Base-by-base conservation (phyloP, 129 eudicot genomes). In the Flaveria ramosissima region DNA sequence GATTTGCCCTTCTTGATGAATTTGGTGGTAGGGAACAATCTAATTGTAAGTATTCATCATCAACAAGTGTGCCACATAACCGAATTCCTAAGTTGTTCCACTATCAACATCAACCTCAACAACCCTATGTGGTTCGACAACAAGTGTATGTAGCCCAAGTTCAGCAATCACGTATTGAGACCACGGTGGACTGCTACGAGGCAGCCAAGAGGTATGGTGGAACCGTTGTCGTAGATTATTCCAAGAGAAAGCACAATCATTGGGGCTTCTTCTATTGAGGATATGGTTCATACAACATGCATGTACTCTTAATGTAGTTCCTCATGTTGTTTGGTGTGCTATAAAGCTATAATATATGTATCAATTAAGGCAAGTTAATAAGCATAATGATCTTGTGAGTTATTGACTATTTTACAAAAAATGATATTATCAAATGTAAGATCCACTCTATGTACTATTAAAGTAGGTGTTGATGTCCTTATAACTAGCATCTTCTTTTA, bases 181-280 rank as follows among this genome's bases (percentile, higher is more conserved):
- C 55, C 0, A 69, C 16, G 48, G 73, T 73, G 53, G 85, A 84
- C 60, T 70, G 82, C 76, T 71, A 72, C 8, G 82, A 86, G 86
- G 88, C 79, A 7, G 85, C 80, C 20, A 62, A 68, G 68, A 20
- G 14, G 21, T 76, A 65, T 15, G 83, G 84, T 67, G 91, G 91
- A 42, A 72, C 60, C 10, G 59, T 84, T 65, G 47, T 83, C 68
- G 79, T 67, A 75, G 88, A 87, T 36, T 76, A 76, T 27, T 11
- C 76, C 4, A 72, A 84, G 65, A 74, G 72, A 68, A 81, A 70
- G 42, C 57, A 76, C 6, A 15, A 51, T 1, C 79, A 76, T 63
- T 12, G n/a, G 70, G 83, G 74, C 30, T 79, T 77, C 67, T 67
- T 36, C 55, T 68, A 32, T 21, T 11, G 43, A 66, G 24, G 3